phyloP scores from a whole-genome alignment of 345 rosid species.

The Rhizophora mangle region DNA sequence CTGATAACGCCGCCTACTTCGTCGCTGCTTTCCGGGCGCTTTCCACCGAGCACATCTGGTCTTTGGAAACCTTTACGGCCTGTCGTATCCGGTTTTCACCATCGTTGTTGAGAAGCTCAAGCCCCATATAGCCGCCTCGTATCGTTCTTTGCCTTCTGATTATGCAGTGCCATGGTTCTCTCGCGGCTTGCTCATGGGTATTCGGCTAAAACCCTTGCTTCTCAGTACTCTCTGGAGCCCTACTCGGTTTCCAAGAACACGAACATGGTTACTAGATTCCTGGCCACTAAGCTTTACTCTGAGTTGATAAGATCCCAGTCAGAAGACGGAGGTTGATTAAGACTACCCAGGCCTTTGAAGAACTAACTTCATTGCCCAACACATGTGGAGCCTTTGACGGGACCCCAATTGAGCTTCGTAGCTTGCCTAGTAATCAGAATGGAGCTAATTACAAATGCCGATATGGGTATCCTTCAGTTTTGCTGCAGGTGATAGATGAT shows the following conservation, averaged over 20 bases:
- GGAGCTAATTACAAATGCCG: slow-evolving; percentile 44
- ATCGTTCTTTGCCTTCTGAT: slow-evolving; percentile 91
- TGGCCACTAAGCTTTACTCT: slow-evolving; percentile 87
- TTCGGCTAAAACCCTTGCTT: slow-evolving; percentile 67
- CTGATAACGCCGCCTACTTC: slow-evolving; percentile 50
- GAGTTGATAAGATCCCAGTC: slow-evolving; percentile 89
- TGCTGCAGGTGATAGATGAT: slow-evolving; percentile 89
- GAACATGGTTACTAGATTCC: slow-evolving; percentile 86
- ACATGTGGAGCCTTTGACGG: slow-evolving; percentile 89
- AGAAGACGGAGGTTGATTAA: slow-evolving; percentile 78
- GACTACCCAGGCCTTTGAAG: slow-evolving; percentile 86
- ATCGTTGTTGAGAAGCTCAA: slow-evolving; percentile 86
- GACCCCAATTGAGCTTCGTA: slow-evolving; percentile 61
- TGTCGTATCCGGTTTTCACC: slow-evolving; percentile 85
- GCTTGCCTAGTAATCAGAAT: slow-evolving; percentile 33
- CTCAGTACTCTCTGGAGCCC: slow-evolving; percentile 78
- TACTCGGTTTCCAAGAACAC: slow-evolving; percentile 90
- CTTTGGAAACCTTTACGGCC: slow-evolving; percentile 74
- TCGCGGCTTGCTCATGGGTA: slow-evolving; percentile 81
- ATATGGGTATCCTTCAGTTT: slow-evolving; percentile 71
- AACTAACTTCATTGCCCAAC: slow-evolving; percentile 85
- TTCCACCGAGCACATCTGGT: slow-evolving; percentile 87
- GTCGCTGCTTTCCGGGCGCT: slow-evolving; percentile 88
- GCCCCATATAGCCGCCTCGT: slow-evolving; percentile 79
- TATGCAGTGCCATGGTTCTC: slow-evolving; percentile 95